Evolutionary conservation across 805 yeast genomes (phyloP), one percentile per base, ranked within the genome.

Genomic region (Nakazawaea laoshanensis): DNA sequence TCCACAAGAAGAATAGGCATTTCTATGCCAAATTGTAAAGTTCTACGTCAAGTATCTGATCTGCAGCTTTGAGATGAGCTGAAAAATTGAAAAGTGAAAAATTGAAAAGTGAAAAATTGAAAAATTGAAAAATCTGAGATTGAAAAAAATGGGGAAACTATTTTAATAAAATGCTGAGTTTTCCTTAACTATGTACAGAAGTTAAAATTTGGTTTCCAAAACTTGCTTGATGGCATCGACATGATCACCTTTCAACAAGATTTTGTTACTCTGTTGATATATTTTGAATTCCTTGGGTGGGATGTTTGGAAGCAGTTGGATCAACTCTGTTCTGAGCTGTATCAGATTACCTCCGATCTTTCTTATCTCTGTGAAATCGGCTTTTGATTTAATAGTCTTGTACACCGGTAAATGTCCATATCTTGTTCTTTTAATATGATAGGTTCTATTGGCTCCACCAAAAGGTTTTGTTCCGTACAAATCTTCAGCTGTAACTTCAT

Each of bases 401-500:
- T 86, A 86, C 2, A 86, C 82, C n/a, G 95, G 95, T 50, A 87
- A 63, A 49, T 80, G 75, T 4, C 89, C 86, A 29, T 59, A 63
- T 11, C 67, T 55, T 6, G 84, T 65, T 51, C 80, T 74, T 15
- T 55, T 42, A 20, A 72, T 48, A 46, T 44, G 49, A 45, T 72
- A 72, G 29, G 57, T 54, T 5, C 58, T 49, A 15, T 35, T 39
- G 30, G 61, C 65, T 38, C 52, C 65, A 23, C 55, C 61, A 27
- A 36, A 36, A 18, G 39, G 26, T 12, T 19, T 28, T 7, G 35
- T 41, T 6, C 44, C 43, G 16, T 41, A 39, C n/a, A 53, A 37
- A 21, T 53, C 48, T 5, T 47, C 42, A 3, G 41, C 36, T 6
- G 42, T 33, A 11, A 55, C 42, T 6, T 49, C 38, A 8, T 40